Evolutionary conservation across 2,329 filamentous ascomycete species (phyloP), one percentile per base, ranked within the genome.

Genomic region (Diplodia corticola): DNA sequence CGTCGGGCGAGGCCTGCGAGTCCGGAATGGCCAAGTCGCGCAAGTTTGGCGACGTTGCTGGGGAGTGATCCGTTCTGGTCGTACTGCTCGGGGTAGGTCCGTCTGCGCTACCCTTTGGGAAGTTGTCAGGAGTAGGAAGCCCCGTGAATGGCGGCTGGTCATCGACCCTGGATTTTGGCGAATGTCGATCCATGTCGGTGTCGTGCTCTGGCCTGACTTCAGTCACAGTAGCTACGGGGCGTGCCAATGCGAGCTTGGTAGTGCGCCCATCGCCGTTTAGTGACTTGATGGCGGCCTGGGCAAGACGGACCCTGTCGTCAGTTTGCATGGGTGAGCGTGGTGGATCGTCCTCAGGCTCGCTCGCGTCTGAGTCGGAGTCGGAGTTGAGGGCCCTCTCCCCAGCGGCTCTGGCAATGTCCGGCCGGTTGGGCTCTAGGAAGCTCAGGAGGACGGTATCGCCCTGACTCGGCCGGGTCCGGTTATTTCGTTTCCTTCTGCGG

Each of bases 371-470:
- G 24, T 83, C 81, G 49, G 77, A 79, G 28, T 74, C 75, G 2
- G 77, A 78, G 46, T 77, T 76, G 55, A 91, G 79, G 24, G 85
- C 82, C 69, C 82, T 75, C 68, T 80, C 78, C 69, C 83, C 84
- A 66, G 86, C 89, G 73, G 79, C 74, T 69, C 79, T 79, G 67
- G 88, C 88, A 73, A 92, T 85, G 60, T 92, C 88, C 60, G 85
- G 87, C 70, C 82, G 82, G 73, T 87, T 87, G 72, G 88, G 86
- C 71, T 81, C 86, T 80, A 93, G 83, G 75, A 84, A 82, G 66
- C 81, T 79, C 69, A 94, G 83, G 76, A 94, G 82, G 69, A 91
- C 87, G 71, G 83, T 86, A 83, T 91, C 88, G 71, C 85, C 86
- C 74, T 61, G 54, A 85, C 85, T 86, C 49, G 85, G 81, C 70